Base-by-base conservation (phyloP, 371 early-diverging fungal genomes). In the Apophysomyces trapeziformis region DNA sequence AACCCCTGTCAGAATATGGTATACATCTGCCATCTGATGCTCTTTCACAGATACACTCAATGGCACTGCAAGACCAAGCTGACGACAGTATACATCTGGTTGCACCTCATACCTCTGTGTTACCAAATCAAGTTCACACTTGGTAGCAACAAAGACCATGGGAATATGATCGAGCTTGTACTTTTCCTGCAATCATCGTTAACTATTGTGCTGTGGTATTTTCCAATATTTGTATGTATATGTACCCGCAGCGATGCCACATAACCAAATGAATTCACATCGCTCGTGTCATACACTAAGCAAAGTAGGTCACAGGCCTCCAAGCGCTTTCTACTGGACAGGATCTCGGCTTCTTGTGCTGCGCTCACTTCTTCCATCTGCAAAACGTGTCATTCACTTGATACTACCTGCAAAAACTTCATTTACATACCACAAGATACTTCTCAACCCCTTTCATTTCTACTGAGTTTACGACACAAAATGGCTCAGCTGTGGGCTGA, bases 261-360 rank as follows among this genome's bases (percentile, higher is more conserved):
- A 76, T 97, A 95, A 6, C 91, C 87, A 74, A 99, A 99, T 12
- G 98, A 97, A 67, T 90, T 90, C 14, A 92, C 92, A 76, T 97
- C 96, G 73, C 92, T 92, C 2, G 94, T 90, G 69, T 99, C 98
- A 73, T 96, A 99, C 1, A 96, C 96, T 75, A 97, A 91, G 64
- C 95, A 93, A 26, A 97, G 73, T 4, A 97, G 83, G 75, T 99
- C 99, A 73, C 95, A 96, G 41, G 86, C 83, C 54, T 95, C 96
- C 16, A 97, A 76, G 63, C 85, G 87, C 63, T 88, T 88, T 66
- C 85, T 89, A 77, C 89, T 91, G 65, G 88, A 89, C 13, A 96
- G 76, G 16, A 95, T 84, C 63, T 94, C 94, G 7, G 88, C 81
- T 63, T 93, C 93, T 61, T 87, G 83, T 43, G 85, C 88, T 1